Evolutionary conservation across 2,329 filamentous ascomycete genomes (phyloP), one percentile per base, ranked within the genome.

Genomic region (Phoma sp.): DNA sequence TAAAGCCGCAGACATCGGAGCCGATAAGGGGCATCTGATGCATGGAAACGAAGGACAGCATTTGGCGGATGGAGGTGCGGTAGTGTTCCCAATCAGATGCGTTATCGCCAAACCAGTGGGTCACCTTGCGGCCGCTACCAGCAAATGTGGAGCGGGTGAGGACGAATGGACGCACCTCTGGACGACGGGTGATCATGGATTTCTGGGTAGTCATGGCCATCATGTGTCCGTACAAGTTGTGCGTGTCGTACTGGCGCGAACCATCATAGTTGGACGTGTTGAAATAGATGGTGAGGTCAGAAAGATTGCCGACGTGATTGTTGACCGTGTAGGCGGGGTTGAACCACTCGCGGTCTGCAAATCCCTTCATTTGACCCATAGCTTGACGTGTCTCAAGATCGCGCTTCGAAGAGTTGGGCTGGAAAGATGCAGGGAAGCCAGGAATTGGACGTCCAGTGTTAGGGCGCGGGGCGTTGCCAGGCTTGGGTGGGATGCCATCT

Each of bases 91-190:
- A 82, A 23, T 65, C 63, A 1, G 76, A 76, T 2, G 65, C 57
- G 47, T 82, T 82, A 68, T 87, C 84, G 11, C 84, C 84, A n/a
- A 85, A 78, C 84, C 84, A 87, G 61, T 86, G 83, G 5, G 82
- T 81, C 20, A 84, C 81, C 43, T 84, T 76, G 34, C 76, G 66
- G 3, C 90, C 90, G 0, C 87, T 85, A 5, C 90, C 89, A 2
- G 88, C 86, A 65, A 90, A 93, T 0, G 89, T 93, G 17, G 86
- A 89, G 20, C 90, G 85, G 0, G 89, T 91, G 61, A 93, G 90
- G 40, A 93, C 79, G 53, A 93, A 71, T 1, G 90, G 89, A 0
- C 90, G 84, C 5, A 85, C 75, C 1, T 73, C 71, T 0, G 90
- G 88, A 0, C 88, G 83, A 7, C 89, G 84, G 11, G 78, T 74